These are phyloP conservation scores for Rhynchospora pubera DNA, from an alignment of 176 grass and related monocot genomes.

Conservation along the genomic window DNA sequence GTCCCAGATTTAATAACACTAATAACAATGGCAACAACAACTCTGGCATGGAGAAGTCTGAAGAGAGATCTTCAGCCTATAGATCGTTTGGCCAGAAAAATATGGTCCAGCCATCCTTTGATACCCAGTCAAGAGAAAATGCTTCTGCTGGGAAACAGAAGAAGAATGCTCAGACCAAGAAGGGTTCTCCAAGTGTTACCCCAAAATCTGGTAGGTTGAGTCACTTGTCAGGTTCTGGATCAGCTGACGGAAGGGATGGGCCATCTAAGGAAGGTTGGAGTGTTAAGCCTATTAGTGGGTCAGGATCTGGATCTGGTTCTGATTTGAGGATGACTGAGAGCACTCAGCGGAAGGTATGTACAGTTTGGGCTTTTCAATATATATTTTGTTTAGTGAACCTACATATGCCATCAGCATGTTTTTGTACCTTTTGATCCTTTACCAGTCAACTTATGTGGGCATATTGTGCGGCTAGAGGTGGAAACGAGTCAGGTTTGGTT, in stretches of 20 bases:
- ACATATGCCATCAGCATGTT: background rate
- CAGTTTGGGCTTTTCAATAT: background rate
- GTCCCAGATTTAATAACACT: constrained; percentile 55
- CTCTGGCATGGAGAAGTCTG: constrained; percentile 36
- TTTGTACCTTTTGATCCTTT: background rate
- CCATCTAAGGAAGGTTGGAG: constrained; percentile 60
- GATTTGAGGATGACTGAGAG: constrained; percentile 83
- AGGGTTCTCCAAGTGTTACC: constrained; percentile 37
- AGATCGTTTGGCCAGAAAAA: constrained; percentile 36
- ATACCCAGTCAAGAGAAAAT: constrained; percentile 28
- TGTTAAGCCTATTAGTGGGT: constrained; percentile 35
- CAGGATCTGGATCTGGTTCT: constrained; percentile 25
- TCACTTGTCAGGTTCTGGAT: constrained; percentile 49
- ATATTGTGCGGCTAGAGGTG: background rate
- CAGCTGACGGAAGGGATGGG: constrained; percentile 38
- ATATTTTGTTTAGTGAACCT: background rate
- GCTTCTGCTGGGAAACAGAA: constrained; percentile 49
- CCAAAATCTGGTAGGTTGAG: constrained; percentile 43
- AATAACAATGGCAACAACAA: constrained; percentile 10
- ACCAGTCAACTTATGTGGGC: background rate
- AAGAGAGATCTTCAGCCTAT: constrained; percentile 59
- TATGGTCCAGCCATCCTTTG: constrained; percentile 31
- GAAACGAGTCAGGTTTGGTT: background rate
- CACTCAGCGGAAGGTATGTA: constrained; percentile 85
- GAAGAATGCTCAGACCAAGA: constrained; percentile 57